Evolutionary conservation across 2,329 filamentous ascomycete species (phyloP).

Genomic region (Aspergillus brasiliensis): DNA sequence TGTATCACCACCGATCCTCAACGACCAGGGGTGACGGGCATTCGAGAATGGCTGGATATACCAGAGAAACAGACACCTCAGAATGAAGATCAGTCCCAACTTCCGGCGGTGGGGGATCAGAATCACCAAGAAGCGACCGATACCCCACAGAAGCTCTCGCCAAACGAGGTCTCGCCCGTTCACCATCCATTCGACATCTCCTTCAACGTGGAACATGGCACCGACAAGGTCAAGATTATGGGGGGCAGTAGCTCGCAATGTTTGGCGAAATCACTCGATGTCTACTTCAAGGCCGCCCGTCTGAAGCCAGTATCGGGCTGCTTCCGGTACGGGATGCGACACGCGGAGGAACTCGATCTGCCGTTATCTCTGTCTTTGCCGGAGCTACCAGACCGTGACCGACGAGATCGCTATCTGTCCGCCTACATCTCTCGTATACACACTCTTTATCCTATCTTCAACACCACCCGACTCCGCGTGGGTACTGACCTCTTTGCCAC

Average conservation of each 20-base stretch:
- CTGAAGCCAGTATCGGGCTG: slow-evolving; percentile 14
- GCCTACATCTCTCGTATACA: slow-evolving; percentile 12
- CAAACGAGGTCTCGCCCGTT: slow-evolving; percentile 10
- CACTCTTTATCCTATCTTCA: slow-evolving; percentile 13
- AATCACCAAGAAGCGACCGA: not conserved
- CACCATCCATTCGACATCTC: slow-evolving; percentile 17
- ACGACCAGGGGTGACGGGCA: slow-evolving; percentile 19
- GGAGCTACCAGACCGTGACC: slow-evolving; percentile 1
- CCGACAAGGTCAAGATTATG: slow-evolving; percentile 16
- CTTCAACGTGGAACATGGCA: slow-evolving; percentile 18
- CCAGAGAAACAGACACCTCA: slow-evolving; percentile 6
- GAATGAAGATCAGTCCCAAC: not conserved
- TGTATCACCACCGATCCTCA: slow-evolving; percentile 30
- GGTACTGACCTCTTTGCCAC: slow-evolving; percentile 4
- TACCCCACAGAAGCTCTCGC: not conserved
- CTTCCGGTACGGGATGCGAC: slow-evolving; percentile 18
- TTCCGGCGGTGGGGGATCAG: not conserved
- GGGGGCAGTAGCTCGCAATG: slow-evolving; percentile 21
- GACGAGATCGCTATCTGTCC: slow-evolving; percentile 1
- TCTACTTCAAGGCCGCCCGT: slow-evolving; percentile 17
- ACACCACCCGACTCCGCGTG: not conserved
- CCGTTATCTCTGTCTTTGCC: slow-evolving; percentile 11
- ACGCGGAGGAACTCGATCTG: slow-evolving; percentile 17
- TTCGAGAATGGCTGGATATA: slow-evolving; percentile 18
- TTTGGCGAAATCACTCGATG: slow-evolving; percentile 18